Base-by-base conservation (phyloP, 495 filamentous ascomycete genomes). In the Aspergillus wentii region DNA sequence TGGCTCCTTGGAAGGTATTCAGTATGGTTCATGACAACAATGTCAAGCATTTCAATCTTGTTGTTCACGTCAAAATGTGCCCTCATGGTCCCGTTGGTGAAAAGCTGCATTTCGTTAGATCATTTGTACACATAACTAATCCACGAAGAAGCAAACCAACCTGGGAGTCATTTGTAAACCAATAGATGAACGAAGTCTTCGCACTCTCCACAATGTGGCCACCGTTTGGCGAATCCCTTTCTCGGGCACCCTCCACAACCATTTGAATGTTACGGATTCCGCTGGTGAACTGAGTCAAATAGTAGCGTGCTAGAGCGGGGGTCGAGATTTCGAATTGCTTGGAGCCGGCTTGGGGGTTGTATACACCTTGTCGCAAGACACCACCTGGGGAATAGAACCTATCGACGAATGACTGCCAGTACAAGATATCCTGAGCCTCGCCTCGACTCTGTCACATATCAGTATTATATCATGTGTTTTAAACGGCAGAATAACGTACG, bases 291-390 rank as follows among this genome's bases (percentile, higher is more conserved):
- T 90, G 83, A 0, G 82, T 86, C 33, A 80, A 67, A 55, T 91
- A 94, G 48, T 86, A 94, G 33, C 87, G 79, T 11, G 89, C 73
- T 14, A 95, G 60, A 1, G 83, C 80, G 6, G 85, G 73, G 20
- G 77, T 82, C 2, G 79, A 71, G 29, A 95, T 85, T 47, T 91
- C 87, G 40, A 83, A 92, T 35, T 82, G 76, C 57, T 92, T 94
- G 9, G 60, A 52, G 15, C 65, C 63, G 13, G 70, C 61, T 18
- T 74, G 68, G 10, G 57, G 50, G 27, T 69, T 61, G 44, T 56
- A 72, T n/a, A 86, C 66, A 14, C 75, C 69, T 42, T 85, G 74
- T 37, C 81, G 79, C 47, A 88, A 77, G 15, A 82, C 75, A 21
- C 85, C 85, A 5, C 71, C 72, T 0, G 71, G 71, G 0, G 86